Evolutionary conservation across 2,329 filamentous ascomycete species (phyloP), one percentile per base, ranked within the genome.

Genomic region (Epicoccum sorghinum): DNA sequence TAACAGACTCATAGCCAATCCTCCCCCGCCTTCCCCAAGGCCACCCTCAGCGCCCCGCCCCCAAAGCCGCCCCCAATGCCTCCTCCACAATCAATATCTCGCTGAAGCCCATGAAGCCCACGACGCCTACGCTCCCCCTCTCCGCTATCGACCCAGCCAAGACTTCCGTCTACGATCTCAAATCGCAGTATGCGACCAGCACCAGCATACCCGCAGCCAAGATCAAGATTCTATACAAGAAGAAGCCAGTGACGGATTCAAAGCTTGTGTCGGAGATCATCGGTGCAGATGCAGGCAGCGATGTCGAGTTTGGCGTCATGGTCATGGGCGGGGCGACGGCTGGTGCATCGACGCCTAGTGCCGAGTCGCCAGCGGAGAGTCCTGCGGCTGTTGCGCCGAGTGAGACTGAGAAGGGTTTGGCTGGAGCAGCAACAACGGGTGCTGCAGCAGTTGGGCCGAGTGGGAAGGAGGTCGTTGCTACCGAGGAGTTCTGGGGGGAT

Each of bases 271-370:
- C 85, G 52, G 93, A 96, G 53, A 71, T 96, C 0, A 63, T 93
- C 1, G 75, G 80, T 0, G 80, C 83, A 3, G 85, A 84, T 39
- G 80, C 77, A 25, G 80, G 65, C 14, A 75, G 65, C 1, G 80
- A 78, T 9, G 80, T 93, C 0, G 92, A 96, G 73, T 87, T 98
- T 59, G 86, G 86, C 1, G 83, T 97, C 50, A 98, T 98, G 92
- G 82, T 97, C 18, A 86, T 96, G 71, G 92, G 91, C 81, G 72
- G 72, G 9, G 72, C 64, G 22, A 77, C 78, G n/a, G 72, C 72
- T 12, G 54, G 45, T n/a, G 38, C 32, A 7, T 9, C 33, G 14
- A 66, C 75, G 0, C 62, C 65, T 35, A 66, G 67, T 9, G 55
- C 66, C 22, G 77, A 79, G 10, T 78, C 79, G 33, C 79, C 78